Conservation (phyloP, 2,329 filamentous ascomycete genomes). For the Diaporthe velutina region DNA sequence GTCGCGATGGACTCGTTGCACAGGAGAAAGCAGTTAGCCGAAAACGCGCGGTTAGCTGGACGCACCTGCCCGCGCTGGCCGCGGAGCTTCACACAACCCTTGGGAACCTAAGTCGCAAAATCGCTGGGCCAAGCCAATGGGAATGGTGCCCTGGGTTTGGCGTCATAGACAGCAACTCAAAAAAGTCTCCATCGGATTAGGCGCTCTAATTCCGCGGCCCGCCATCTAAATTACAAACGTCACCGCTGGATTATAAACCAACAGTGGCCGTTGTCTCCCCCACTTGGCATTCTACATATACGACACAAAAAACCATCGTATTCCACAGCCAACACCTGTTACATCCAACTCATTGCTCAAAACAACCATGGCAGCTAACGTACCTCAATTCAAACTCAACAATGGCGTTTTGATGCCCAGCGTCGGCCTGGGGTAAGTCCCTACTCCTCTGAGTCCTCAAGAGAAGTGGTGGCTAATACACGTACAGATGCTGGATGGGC, state of each 20-base stretch:
- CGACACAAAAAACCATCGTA: background rate
- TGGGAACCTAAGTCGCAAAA: too few species aligned
- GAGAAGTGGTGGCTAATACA: background rate
- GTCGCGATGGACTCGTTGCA: background rate
- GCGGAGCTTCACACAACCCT: background rate
- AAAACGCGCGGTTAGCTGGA: background rate
- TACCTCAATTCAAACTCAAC: conserved; percentile 36
- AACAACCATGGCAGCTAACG: conserved; percentile 29
- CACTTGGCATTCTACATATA: background rate
- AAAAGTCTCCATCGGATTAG: conserved; percentile 1
- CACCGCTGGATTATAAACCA: background rate
- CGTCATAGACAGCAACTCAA: conserved; percentile 15
- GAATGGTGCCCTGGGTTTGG: background rate
- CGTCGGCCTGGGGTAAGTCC: conserved; percentile 35
- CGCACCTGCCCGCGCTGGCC: background rate
- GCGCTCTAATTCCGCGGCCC: background rate
- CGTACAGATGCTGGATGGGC: conserved; percentile 37
- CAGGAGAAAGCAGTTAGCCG: background rate
- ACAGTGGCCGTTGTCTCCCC: background rate
- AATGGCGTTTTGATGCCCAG: conserved; percentile 36
- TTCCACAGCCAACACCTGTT: background rate
- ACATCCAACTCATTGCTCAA: background rate
- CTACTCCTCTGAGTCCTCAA: too few species aligned
- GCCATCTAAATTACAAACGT: background rate
- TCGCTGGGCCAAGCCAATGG: background rate